Conservation (phyloP, 1,284 basidiomycete genomes). For the Cutaneotrichosporon dermatis region DNA sequence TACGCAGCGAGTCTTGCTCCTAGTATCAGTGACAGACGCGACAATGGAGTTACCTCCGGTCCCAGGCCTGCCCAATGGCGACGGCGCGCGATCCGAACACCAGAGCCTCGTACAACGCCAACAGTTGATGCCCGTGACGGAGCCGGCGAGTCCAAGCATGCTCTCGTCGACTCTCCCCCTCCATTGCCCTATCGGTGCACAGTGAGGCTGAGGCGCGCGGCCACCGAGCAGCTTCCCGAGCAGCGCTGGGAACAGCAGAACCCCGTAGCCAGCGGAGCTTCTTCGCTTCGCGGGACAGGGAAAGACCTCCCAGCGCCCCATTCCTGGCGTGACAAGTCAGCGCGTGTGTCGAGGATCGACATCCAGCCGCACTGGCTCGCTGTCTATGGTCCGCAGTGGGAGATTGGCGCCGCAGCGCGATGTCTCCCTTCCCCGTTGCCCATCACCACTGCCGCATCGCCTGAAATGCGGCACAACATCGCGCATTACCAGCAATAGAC, state of each 20-base stretch:
- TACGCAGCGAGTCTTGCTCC: conserved; percentile 6
- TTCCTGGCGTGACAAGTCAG: conserved; percentile 10
- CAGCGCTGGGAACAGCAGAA: conserved; percentile 10
- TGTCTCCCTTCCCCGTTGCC: not conserved
- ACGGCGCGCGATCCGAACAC: not conserved
- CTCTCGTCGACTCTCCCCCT: conserved; percentile 2
- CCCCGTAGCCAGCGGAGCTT: not conserved
- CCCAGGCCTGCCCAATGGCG: not conserved
- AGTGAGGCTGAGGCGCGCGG: not conserved
- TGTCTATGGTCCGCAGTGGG: conserved; percentile 37
- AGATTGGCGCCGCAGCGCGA: conserved; percentile 26
- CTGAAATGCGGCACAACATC: not conserved
- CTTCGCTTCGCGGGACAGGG: not conserved
- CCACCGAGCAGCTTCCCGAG: conserved; percentile 7
- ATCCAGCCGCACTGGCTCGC: conserved; percentile 37
- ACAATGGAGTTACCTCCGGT: not conserved
- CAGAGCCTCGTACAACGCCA: not conserved
- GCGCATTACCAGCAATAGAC: conserved; percentile 1
- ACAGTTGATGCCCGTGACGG: conserved; percentile 9
- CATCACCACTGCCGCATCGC: not conserved
- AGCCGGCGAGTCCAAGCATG: conserved; percentile 12
- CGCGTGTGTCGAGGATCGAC: conserved; percentile 26
- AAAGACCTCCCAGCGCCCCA: conserved; percentile 2
- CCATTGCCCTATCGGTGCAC: not conserved
- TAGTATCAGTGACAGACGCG: conserved; percentile 11